phyloP scores from a whole-genome alignment of 768 basidiomycete species.

The Kondoa malvinella region DNA sequence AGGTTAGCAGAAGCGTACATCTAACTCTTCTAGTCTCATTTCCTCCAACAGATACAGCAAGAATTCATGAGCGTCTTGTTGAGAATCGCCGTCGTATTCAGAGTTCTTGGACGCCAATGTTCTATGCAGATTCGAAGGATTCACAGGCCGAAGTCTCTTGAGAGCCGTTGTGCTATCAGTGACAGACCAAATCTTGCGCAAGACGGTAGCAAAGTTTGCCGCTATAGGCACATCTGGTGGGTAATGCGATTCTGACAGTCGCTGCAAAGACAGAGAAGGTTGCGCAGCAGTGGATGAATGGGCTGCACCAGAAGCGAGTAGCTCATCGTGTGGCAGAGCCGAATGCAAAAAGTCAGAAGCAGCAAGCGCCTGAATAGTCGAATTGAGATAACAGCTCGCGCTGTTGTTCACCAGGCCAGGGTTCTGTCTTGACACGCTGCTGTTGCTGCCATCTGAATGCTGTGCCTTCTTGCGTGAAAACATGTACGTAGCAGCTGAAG shows the following conservation, averaged over 20 bases:
- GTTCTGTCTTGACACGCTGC: background rate
- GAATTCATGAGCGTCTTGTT: constrained; percentile 87
- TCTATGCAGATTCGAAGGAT: constrained; percentile 37
- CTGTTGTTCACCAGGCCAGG: background rate
- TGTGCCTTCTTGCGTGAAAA: background rate
- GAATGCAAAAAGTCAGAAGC: constrained; percentile 7
- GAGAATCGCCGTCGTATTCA: constrained; percentile 82
- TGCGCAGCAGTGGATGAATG: background rate
- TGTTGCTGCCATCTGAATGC: background rate
- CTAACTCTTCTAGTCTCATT: constrained; percentile 85
- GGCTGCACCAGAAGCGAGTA: background rate
- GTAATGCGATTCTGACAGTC: background rate
- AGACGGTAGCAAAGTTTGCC: constrained; percentile 10
- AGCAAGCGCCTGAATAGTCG: constrained; percentile 12
- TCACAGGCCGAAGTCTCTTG: constrained; percentile 14
- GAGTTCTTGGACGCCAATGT: constrained; percentile 70
- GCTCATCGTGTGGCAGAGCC: constrained; percentile 7
- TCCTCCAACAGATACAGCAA: constrained; percentile 73
- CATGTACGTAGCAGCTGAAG: background rate
- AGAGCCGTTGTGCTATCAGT: constrained; percentile 13
- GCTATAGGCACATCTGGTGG: constrained; percentile 1
- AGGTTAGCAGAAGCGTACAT: constrained; percentile 39
- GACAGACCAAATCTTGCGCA: constrained; percentile 14
- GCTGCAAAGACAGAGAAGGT: background rate
- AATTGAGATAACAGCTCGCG: constrained; percentile 16